Evolutionary conservation across 148 eudicot genomes (phyloP), one percentile per base, ranked within the genome.

Genomic region (Rhododendron vialii): DNA sequence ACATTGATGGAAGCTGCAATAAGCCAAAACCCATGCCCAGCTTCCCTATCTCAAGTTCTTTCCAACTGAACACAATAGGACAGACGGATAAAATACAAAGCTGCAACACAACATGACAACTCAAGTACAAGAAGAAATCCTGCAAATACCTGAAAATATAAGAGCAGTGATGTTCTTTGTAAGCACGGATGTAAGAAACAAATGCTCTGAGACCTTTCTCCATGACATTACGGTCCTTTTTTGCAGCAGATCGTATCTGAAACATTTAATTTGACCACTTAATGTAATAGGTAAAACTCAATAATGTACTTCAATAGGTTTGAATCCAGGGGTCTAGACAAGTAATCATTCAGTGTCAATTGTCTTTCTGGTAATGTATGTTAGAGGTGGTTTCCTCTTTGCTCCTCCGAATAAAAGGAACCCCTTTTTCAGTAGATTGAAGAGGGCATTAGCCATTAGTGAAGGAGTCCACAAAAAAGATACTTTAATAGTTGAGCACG

Each of bases 1-100:
- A 86, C 92, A 97, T 88, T 8, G 91, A 91, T 80, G 99, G 99
- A 74, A 97, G 91, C 88, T 94, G 95, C 92, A 97, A 86, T 84
- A 97, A 86, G 74, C 99, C 99, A 90, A 82, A 94, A 41, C 98
- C 98, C 99, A 93, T 97, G 18, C 95, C 99, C 89, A 97, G 89
- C 87, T 92, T 97, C 86, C 99, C 99, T 47, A 95, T 87, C 87
- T 95, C 96, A 83, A 97, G 95, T 71, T 90, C 95, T 91, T 95
- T 97, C 98, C 96, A 97, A 47, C 88, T 86, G 51, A 36, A 83
- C 22, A 43, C 26, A 86, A 38, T n/a, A 61, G 14, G 74, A 82
- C n/a, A 75, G 79, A 75, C 22, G 22, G 48, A 2, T 38, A 43
- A 12, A 41, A 33, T n/a, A 50, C 77, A 83, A 18, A 33, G n/a